Evolutionary conservation across 2,329 filamentous ascomycete species (phyloP).

Genomic region (Xylariaceae sp.): DNA sequence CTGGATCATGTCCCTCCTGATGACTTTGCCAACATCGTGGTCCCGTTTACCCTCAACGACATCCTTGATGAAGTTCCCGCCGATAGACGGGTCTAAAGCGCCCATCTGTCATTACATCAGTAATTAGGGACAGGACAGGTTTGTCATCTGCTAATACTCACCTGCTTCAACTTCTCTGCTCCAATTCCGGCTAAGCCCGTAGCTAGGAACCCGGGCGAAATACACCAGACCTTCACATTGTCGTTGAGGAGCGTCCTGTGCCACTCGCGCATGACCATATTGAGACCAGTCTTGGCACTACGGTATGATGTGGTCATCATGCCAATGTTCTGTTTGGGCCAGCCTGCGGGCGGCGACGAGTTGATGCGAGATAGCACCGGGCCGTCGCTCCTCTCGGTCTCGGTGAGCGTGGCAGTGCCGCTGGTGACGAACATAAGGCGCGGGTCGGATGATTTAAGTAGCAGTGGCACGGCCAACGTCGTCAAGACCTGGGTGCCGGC

Average conservation of each 20-base stretch:
- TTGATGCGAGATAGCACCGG: slow-evolving; percentile 27
- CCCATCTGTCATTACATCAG: slow-evolving; percentile 31
- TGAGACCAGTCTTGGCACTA: slow-evolving; percentile 50
- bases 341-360: slow-evolving; percentile 40
- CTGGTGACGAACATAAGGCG: slow-evolving; percentile 55
- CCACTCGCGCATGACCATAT: slow-evolving; percentile 58
- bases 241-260: slow-evolving; percentile 45
- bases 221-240: slow-evolving; percentile 53
- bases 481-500: slow-evolving; percentile 48
- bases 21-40: slow-evolving; percentile 35
- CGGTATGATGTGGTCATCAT: slow-evolving; percentile 43
- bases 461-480: slow-evolving; percentile 45
- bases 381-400: slow-evolving; percentile 33
- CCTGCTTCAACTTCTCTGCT: slow-evolving; percentile 29
- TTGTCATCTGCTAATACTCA: slow-evolving; percentile 28
- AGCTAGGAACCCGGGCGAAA: slow-evolving; percentile 35
- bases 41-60: slow-evolving; percentile 38
- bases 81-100: slow-evolving; percentile 33
- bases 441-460: slow-evolving; percentile 50
- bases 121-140: background rate
- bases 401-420: slow-evolving; percentile 46
- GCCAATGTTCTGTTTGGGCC: slow-evolving; percentile 45
- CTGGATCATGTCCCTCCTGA: slow-evolving; percentile 31
- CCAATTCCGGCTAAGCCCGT: slow-evolving; percentile 28
- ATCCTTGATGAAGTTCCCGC: slow-evolving; percentile 36